Evolutionary conservation across 805 yeast species (phyloP), one percentile per base, ranked within the genome.

Genomic region (Wickerhamiella cacticola): DNA sequence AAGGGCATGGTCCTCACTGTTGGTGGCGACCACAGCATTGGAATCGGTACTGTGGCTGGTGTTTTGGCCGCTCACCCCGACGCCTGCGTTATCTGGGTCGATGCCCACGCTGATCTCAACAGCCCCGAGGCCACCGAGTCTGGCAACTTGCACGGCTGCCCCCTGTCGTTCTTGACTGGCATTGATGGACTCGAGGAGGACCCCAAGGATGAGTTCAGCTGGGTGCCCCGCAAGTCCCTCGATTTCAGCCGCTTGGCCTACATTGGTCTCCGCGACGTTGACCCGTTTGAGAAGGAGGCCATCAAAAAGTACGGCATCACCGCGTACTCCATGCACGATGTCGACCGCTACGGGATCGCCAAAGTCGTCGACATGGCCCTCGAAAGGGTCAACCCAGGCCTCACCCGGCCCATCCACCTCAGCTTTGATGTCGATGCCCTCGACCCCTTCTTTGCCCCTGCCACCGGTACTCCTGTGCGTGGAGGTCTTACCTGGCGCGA

Each of bases 11-110:
- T 95, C 6, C 67, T 89, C 47, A 86, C 96, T 1, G 63, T 89
- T 46, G 98, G 98, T 45, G 98, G 98, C 47, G 98, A 89, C 66
- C 98, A 89, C 64, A 86, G 96, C 7, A 82, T 89, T 55, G 97
- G 95, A 45, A 86, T 89, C 58, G 95, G 94, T 44, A 87, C 96
- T 8, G 81, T 89, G 29, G 72, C 85, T 25, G 97, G 94, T 2
- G 83, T 88, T 26, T 71, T 86, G 53, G 76, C 75, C 15, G 74
- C 76, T 54, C 71, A 81, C 62, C 95, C 96, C 16, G 86, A 88
- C 56, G 86, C 95, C 23, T 87, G 95, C 59, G 71, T 89, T 34
- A 63, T 89, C 53, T 89, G 98, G 98, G 81, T 89, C 57, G 98
- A 89, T 66, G 98, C 98, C 0, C 98, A 89, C 64, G 96, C 97